Evolutionary conservation across 176 grass and related monocot species (phyloP), one percentile per base, ranked within the genome.

Genomic region (Zea luxurians): DNA sequence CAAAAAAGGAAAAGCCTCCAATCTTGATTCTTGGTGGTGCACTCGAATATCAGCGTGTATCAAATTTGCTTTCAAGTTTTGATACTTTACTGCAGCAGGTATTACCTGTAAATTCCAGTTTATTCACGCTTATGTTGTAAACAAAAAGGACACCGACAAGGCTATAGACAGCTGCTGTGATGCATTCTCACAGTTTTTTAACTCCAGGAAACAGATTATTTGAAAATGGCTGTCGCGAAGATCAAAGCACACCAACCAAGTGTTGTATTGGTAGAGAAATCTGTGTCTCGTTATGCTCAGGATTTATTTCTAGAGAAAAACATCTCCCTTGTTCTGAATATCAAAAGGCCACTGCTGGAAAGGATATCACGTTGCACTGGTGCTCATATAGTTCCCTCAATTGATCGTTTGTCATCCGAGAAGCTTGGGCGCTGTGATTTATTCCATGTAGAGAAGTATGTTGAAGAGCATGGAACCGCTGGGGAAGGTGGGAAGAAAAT

Each of bases 51-150:
- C 96, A 98, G 46, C 91, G 96, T 67, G 88, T 98, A 61, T 89
- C 96, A 2, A 98, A 98, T 90, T 81, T 94, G 80, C 96, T 98
- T 80, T 98, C 96, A 66, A 98, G 96, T 95, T 94, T 98, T 82
- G 96, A 98, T 86, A 98, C 96, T 55, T 89, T 98, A 83, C 81
- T 98, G 77, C 96, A 98, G 76, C 96, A 97, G 89, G 95, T 97
- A 83, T 80, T 79, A 37, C 8, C 54, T 67, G 70, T 71, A 16
- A 75, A 50, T 66, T 35, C 43, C 70, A 15, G 44, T 70, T 10
- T 70, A 35, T 61, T 13, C 34, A 17, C 60, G 43, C 70, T 42
- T 70, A 65, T 73, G 13, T 43, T 78, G 13, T 73, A 57, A 83
- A 77, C 43, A 11, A 6, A 37, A 82, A 85, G 27, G 55, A 49